These are phyloP conservation scores for Neurospora sp. DNA, from an alignment of 495 filamentous ascomycete species.

Conservation along the genomic window DNA sequence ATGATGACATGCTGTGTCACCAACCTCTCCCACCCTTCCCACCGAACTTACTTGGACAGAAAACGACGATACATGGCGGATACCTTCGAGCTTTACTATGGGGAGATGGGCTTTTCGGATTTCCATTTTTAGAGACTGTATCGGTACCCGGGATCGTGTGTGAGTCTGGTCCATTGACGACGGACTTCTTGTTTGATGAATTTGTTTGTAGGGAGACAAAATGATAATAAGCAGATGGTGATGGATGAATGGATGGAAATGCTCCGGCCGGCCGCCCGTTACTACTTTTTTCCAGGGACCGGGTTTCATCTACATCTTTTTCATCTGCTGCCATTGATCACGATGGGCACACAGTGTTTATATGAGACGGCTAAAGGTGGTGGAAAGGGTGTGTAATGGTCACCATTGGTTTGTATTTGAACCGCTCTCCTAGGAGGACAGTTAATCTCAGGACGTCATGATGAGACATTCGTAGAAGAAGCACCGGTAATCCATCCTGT, in stretches of 20 bases:
- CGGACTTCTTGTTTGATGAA: neutral
- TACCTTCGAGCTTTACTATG: neutral
- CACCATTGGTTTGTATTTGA: neutral
- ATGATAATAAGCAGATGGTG: neutral
- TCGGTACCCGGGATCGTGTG: neutral
- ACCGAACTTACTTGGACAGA: neutral
- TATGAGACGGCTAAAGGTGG: neutral
- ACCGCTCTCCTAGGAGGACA: neutral
- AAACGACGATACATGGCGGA: neutral
- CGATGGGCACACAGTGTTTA: neutral
- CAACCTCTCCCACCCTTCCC: neutral
- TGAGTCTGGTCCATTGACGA: neutral
- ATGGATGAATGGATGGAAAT: neutral
- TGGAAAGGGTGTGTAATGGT: neutral
- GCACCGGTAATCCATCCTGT: neutral
- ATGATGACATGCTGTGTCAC: neutral
- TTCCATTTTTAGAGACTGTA: neutral
- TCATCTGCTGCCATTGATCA: neutral
- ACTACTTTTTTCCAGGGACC: neutral
- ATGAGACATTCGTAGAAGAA: neutral
- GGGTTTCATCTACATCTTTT: neutral
- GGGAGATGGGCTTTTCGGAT: neutral
- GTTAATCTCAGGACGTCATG: neutral
- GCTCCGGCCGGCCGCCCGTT: neutral
- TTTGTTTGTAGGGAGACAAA: neutral